A percentile compares a stretch with the other conserved stretches of the same genome.
These are phyloP conservation scores for Puccinia hordei DNA, from an alignment of 1,284 basidiomycete species.

Conservation along the genomic window DNA sequence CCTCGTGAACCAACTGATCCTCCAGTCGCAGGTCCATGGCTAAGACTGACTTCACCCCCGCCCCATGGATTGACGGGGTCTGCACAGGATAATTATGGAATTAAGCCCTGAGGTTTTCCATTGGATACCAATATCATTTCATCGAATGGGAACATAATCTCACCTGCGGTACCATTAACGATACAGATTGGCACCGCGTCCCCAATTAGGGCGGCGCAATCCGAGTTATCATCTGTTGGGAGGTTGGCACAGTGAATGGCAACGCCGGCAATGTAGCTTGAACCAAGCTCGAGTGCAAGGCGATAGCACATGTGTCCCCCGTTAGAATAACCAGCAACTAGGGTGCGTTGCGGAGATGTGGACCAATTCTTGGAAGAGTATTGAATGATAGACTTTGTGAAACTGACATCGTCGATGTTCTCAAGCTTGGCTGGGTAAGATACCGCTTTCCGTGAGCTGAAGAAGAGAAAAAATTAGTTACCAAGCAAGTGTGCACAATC, in stretches of 20 bases:
- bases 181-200: conserved; percentile 46
- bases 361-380: conserved; percentile 25
- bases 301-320: conserved; percentile 43
- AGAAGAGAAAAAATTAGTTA: neutral
- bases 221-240: conserved; percentile 36
- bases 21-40: neutral
- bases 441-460: conserved; percentile 41
- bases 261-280: conserved; percentile 32
- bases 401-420: conserved; percentile 33
- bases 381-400: conserved; percentile 40
- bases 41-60: conserved; percentile 40
- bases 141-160: neutral
- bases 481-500: neutral
- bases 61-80: conserved; percentile 47
- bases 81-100: neutral
- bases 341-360: conserved; percentile 17
- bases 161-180: conserved; percentile 40
- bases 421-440: conserved; percentile 37
- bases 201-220: conserved; percentile 7
- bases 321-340: conserved; percentile 42
- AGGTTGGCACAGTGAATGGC: conserved; percentile 43
- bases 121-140: neutral
- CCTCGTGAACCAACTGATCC: conserved; percentile 23
- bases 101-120: neutral
- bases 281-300: conserved; percentile 38